These are phyloP conservation scores for Stachybotrys elegans DNA, from an alignment of 2,329 filamentous ascomycete species.

Conservation along the genomic window DNA sequence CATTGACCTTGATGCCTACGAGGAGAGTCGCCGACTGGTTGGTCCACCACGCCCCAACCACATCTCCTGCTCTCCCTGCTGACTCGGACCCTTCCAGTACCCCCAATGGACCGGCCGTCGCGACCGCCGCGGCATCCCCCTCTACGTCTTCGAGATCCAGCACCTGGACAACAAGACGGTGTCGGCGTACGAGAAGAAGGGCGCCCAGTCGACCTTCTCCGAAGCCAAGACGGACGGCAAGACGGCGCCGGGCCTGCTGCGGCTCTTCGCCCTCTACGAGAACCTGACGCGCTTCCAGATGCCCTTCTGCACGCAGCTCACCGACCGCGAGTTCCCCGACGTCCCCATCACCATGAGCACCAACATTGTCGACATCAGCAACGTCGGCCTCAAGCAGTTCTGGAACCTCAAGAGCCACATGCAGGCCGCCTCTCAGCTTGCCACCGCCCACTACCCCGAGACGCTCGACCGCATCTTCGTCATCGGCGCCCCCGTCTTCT, in stretches of 20 bases:
- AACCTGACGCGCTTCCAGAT: constrained; percentile 83
- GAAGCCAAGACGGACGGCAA: constrained; percentile 62
- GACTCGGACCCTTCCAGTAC: constrained; percentile 43
- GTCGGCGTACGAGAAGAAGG: constrained; percentile 66
- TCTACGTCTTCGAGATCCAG: constrained; percentile 86
- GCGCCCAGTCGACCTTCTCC: constrained; percentile 50
- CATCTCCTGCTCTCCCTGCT: neutral
- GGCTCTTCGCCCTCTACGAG: constrained; percentile 90
- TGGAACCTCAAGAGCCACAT: constrained; percentile 94
- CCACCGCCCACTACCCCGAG: constrained; percentile 92
- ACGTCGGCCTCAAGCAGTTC: constrained; percentile 86
- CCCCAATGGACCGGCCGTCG: constrained; percentile 92
- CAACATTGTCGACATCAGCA: constrained; percentile 90
- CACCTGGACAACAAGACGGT: constrained; percentile 80
- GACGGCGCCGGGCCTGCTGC: constrained; percentile 69
- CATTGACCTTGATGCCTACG: constrained; percentile 80
- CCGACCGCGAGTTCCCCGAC: constrained; percentile 63
- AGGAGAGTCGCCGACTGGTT: constrained; percentile 72
- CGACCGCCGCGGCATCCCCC: constrained; percentile 83
- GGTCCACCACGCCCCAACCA: constrained; percentile 20
- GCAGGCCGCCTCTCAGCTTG: constrained; percentile 84
- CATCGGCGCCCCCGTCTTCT: constrained; percentile 85
- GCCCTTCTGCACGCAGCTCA: constrained; percentile 74
- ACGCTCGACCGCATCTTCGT: constrained; percentile 68
- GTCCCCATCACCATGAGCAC: constrained; percentile 90